A percentile compares a stretch with the other conserved stretches of the same genome.
Evolutionary conservation across 2,329 filamentous ascomycete species (phyloP).

Genomic region (Penicillium sp.): DNA sequence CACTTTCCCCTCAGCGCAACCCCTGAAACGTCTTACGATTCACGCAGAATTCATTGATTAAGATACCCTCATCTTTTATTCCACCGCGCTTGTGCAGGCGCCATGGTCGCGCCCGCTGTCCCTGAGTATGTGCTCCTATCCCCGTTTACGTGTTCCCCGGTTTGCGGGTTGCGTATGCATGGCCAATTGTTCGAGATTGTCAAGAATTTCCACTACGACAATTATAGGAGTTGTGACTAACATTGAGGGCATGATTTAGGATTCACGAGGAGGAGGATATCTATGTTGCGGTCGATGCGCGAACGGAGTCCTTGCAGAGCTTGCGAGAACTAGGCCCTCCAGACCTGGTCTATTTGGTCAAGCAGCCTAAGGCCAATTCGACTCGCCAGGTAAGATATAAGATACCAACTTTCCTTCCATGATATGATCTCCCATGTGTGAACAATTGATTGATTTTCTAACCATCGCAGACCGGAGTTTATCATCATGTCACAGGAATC

Average conservation of each 20-base stretch:
- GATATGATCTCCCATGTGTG: background rate
- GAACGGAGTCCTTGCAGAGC: constrained; percentile 81
- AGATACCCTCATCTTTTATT: constrained; percentile 8
- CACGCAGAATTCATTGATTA: background rate
- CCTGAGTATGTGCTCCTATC: constrained; percentile 62
- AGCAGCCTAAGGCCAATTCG: constrained; percentile 63
- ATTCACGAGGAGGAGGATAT: constrained; percentile 91
- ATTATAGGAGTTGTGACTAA: constrained; percentile 20
- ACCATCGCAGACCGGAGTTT: constrained; percentile 71
- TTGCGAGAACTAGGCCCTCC: constrained; percentile 93
- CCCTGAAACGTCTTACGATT: constrained; percentile 10
- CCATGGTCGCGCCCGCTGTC: constrained; percentile 72
- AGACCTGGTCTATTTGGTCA: constrained; percentile 92
- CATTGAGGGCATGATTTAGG: constrained; percentile 50
- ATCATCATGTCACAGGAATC: constrained; percentile 96
- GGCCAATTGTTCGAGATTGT: constrained; percentile 15
- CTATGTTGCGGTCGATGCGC: constrained; percentile 79
- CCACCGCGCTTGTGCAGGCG: constrained; percentile 33
- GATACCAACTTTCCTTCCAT: background rate
- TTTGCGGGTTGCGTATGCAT: constrained; percentile 26
- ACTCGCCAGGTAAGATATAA: constrained; percentile 54
- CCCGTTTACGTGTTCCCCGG: constrained; percentile 31
- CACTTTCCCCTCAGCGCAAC: constrained; percentile 12
- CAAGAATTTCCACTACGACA: constrained; percentile 9
- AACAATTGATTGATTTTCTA: constrained; percentile 8